Evolutionary conservation across 768 basidiomycete species (phyloP), one percentile per base, ranked within the genome.

Genomic region (Russula vinacea): DNA sequence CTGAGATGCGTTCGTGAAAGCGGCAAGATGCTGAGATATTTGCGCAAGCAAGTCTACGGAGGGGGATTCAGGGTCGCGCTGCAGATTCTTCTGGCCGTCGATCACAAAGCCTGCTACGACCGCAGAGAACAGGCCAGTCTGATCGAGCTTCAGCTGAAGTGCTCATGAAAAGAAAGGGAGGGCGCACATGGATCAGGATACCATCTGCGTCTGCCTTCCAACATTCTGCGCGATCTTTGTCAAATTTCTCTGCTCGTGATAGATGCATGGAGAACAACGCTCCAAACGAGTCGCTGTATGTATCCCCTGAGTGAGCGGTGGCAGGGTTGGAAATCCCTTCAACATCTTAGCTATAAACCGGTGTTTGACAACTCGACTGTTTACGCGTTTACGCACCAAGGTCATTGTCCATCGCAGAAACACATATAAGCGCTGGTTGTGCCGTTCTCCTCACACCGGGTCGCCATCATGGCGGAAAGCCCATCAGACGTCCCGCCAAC

Each of bases 391-490:
- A 51, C 50, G 26, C 16, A 51, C 26, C 26, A 3, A 29, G 5
- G 14, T 51, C 26, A 17, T 29, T 29, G 16, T 51, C 26, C 26
- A 45, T 2, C 2, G 16, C 24, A 10, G 29, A 19, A 16, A 2
- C 51, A 8, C 16, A 8, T 8, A 32, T 35, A 57, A 57, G 56
- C 56, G 56, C 56, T 42, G 10, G 40, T 42, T 29, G 40, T 17
- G 40, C 39, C 17, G 17, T 9, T 52, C 51, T 16, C 4, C 49
- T 44, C 19, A 44, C 42, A n/a, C 2, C 16, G 19, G 9, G 13
- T 19, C 22, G 10, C n/a, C 40, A 64, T 26, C 50, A 66, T 61
- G 64, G 37, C 57, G 22, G 62, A 66, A 56, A 64, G 22, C 37
- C 7, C 24, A 16, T 37, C 56, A 26, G 42, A 53, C 19, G 51